Conservation (phyloP, 2,329 filamentous ascomycete species). For the Myriosclerotinia scirpicola region DNA sequence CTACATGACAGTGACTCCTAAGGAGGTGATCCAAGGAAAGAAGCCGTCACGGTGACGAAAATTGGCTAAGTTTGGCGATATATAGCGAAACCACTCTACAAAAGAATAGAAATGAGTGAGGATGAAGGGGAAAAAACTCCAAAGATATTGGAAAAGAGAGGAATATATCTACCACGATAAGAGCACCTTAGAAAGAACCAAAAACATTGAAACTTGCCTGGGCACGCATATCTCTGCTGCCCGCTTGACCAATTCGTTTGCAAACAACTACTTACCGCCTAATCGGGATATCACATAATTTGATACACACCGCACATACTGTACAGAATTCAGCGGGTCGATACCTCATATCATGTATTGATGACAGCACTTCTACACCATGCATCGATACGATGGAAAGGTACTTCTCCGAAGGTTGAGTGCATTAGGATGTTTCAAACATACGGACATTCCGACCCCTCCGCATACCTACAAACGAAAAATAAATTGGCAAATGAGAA, state of each 20-base stretch:
- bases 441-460: not conserved
- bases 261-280: not conserved
- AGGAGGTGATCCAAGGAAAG: not conserved
- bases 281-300: not conserved
- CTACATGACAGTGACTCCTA: not conserved
- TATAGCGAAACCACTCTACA: conserved; percentile 4
- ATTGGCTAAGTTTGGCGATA: not conserved
- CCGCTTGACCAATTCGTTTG: not conserved
- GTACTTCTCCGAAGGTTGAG: not conserved
- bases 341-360: not conserved
- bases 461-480: conserved; percentile 4
- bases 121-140: not conserved
- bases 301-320: not conserved
- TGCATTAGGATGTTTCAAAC: conserved; percentile 6
- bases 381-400: not conserved
- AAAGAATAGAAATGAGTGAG: not conserved
- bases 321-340: not conserved
- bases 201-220: not conserved
- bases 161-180: not conserved
- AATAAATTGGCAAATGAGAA: not conserved
- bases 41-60: not conserved
- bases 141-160: not conserved
- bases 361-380: not conserved
- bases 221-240: not conserved
- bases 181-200: not conserved